A percentile compares a stretch with the other conserved stretches of the same genome.
Conservation (phyloP, 768 basidiomycete species). For the Punctularia strigosozonata region DNA sequence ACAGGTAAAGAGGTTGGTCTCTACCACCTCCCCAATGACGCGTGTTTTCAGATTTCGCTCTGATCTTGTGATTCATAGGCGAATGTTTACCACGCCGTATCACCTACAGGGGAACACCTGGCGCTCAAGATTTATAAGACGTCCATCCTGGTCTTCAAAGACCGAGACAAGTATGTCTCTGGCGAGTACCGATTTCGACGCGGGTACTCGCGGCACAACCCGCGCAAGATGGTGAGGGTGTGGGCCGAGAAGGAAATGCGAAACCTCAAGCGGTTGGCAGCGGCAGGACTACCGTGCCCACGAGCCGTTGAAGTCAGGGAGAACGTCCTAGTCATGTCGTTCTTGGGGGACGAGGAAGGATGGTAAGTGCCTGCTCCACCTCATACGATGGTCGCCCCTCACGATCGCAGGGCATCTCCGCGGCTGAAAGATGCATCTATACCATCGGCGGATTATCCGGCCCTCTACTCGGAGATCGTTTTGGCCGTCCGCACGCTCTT, state of each 20-base stretch:
- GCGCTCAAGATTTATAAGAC: conserved; percentile 99
- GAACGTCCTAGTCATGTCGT: conserved; percentile 94
- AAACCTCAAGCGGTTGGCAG: conserved; percentile 73
- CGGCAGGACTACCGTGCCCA: conserved; percentile 81
- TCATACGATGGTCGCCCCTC: conserved; percentile 4
- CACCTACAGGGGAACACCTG: conserved; percentile 43
- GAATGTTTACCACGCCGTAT: conserved; percentile 90
- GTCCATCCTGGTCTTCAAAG: conserved; percentile 94
- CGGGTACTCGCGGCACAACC: conserved; percentile 80
- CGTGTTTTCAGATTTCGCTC: conserved; percentile 5
- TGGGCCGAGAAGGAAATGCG: conserved; percentile 99
- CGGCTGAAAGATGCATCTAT: conserved; percentile 83
- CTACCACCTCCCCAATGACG: conserved; percentile 1
- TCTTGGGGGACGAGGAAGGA: conserved; percentile 71
- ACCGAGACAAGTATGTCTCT: conserved; percentile 91
- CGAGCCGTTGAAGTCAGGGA: conserved; percentile 89
- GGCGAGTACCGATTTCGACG: conserved; percentile 93
- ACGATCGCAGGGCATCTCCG: conserved; percentile 65
- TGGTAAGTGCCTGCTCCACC: conserved; percentile 40
- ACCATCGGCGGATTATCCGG: conserved; percentile 33
- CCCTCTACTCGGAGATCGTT: conserved; percentile 71
- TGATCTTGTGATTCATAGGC: conserved; percentile 38
- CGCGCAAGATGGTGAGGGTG: conserved; percentile 94
- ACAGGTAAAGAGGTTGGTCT: conserved; percentile 88
- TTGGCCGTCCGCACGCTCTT: conserved; percentile 76